Evolutionary conservation across 208 protist genomes (phyloP).

Genomic region (Acanthamoeba castellanii): DNA sequence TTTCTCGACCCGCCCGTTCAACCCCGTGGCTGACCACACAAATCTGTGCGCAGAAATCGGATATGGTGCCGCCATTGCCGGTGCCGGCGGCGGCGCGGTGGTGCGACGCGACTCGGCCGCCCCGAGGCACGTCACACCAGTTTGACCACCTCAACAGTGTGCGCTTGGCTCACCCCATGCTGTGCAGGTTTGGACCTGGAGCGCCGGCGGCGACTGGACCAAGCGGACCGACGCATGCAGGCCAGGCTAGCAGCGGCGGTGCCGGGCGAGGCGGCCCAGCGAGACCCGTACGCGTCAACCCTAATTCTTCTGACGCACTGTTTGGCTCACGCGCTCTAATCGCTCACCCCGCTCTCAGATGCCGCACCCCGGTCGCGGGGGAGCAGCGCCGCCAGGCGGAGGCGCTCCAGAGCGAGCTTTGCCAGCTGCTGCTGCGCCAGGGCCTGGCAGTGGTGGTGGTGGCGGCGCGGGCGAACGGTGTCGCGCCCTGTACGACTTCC

Average conservation of each 20-base stretch:
- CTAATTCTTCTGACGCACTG: no score
- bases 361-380: not conserved
- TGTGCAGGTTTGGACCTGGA: not conserved
- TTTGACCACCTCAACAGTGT: no score
- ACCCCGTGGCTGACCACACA: no score
- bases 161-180: no score
- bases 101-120: not conserved
- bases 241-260: not conserved
- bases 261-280: not conserved
- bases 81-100: not conserved
- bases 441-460: not conserved
- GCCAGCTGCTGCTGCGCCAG: not conserved
- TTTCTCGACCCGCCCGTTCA: no score
- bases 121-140: not conserved
- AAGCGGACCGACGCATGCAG: not conserved
- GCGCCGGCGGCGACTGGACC: no score
- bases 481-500: conserved; percentile 48
- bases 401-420: not conserved
- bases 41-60: not conserved
- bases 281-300: not conserved
- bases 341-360: no score
- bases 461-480: not conserved
- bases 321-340: no score
- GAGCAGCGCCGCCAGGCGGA: no score
- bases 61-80: not conserved